Evolutionary conservation across 768 basidiomycete genomes (phyloP).

Genomic region (Tricholoma hemisulphureum): DNA sequence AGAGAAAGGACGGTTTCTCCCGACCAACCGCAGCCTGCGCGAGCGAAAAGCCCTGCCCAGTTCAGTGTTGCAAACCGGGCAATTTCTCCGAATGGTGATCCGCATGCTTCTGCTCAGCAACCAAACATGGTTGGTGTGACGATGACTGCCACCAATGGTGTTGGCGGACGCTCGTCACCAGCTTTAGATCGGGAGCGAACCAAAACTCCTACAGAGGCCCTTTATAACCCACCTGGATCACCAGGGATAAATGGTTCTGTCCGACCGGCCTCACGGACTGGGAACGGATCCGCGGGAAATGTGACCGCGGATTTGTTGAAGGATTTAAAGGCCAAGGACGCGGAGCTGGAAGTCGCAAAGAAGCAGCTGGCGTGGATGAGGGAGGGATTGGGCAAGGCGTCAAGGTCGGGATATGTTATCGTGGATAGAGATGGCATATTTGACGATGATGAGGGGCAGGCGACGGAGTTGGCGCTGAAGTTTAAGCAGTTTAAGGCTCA

Average conservation of each 20-base stretch:
- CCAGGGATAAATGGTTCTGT: slow-evolving; percentile 50
- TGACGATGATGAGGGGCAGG: slow-evolving; percentile 49
- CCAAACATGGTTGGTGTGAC: slow-evolving; percentile 56
- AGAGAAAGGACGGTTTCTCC: slow-evolving; percentile 57
- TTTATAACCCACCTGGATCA: slow-evolving; percentile 47
- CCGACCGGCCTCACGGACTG: slow-evolving; percentile 41
- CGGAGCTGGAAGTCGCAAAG: slow-evolving; percentile 73
- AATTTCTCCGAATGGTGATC: slow-evolving; percentile 51
- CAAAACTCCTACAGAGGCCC: slow-evolving; percentile 60
- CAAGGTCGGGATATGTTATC: slow-evolving; percentile 74
- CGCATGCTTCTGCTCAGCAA: slow-evolving; percentile 34
- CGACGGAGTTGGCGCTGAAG: slow-evolving; percentile 70
- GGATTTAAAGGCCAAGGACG: slow-evolving; percentile 80
- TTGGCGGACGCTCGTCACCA: slow-evolving; percentile 37
- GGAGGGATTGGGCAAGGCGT: slow-evolving; percentile 72
- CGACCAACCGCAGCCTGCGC: slow-evolving; percentile 39
- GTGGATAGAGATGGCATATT: slow-evolving; percentile 39
- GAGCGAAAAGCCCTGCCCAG: slow-evolving; percentile 52
- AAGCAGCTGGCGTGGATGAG: slow-evolving; percentile 85
- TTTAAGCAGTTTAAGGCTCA: slow-evolving; percentile 88
- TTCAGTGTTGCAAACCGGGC: slow-evolving; percentile 47
- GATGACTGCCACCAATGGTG: slow-evolving; percentile 46
- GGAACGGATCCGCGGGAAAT: slow-evolving; percentile 60
- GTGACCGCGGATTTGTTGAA: slow-evolving; percentile 72
- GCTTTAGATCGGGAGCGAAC: slow-evolving; percentile 47